Conservation (phyloP, 345 rosid genomes). For the Eutrema heterophyllum region DNA sequence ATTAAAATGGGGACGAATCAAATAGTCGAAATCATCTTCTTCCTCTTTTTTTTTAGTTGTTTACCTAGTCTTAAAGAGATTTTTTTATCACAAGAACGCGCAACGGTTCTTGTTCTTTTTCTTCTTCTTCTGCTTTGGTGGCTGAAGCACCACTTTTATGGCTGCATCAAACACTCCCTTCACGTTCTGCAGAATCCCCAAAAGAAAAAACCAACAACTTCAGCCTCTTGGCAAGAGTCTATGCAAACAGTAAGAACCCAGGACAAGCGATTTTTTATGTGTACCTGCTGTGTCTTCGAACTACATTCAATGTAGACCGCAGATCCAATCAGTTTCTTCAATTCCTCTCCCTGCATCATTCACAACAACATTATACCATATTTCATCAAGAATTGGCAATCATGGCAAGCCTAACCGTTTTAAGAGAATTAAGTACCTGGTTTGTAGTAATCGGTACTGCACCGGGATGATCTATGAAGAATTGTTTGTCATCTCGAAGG, state of each 20-base stretch:
- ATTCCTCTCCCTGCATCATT: constrained; percentile 77
- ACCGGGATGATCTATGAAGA: constrained; percentile 68
- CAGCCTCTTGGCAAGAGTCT: not conserved
- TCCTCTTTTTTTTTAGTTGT: constrained; percentile 6
- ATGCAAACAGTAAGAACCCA: not conserved
- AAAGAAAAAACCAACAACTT: not conserved
- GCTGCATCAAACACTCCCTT: constrained; percentile 83
- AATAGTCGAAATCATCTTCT: constrained; percentile 1
- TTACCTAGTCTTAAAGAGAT: constrained; percentile 9
- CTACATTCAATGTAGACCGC: constrained; percentile 92
- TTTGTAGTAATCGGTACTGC: constrained; percentile 60
- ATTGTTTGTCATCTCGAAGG: constrained; percentile 68
- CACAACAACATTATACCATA: not conserved
- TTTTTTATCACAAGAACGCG: constrained; percentile 52
- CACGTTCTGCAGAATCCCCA: constrained; percentile 53
- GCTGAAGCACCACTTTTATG: constrained; percentile 83
- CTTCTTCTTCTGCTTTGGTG: constrained; percentile 85
- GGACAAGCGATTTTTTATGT: not conserved
- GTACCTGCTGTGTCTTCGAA: constrained; percentile 90
- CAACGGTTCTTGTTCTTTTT: constrained; percentile 62
- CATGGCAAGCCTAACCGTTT: not conserved
- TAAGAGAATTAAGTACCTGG: constrained; percentile 36
- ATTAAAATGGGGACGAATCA: constrained; percentile 25
- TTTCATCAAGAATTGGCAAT: not conserved
- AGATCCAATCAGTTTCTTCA: constrained; percentile 78